Percentiles rank a stretch among this genome's conserved stretches.
phyloP scores from a whole-genome alignment of 2,329 filamentous ascomycete species.

The Neospermospora avenae region DNA sequence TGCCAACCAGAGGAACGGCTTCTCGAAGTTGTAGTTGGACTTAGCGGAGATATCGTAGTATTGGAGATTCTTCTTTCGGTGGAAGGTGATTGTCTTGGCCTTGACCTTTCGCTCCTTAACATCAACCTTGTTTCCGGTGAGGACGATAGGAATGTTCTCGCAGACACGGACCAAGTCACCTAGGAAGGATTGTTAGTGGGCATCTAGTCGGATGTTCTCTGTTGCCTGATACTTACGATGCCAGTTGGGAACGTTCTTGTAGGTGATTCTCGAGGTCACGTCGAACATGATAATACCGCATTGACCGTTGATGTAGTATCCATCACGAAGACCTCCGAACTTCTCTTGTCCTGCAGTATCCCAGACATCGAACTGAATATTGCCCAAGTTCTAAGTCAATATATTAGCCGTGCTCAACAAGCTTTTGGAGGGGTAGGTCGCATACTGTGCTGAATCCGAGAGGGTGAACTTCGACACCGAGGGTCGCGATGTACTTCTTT shows the following conservation, averaged over 20 bases:
- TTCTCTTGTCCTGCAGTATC: conserved; percentile 99
- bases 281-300: conserved; percentile 99
- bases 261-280: conserved; percentile 98
- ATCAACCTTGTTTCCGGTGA: conserved; percentile 99
- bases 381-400: conserved; percentile 73
- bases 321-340: conserved; percentile 98
- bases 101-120: conserved; percentile 99
- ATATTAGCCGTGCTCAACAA: background rate
- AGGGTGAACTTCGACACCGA: conserved; percentile 99
- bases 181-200: conserved; percentile 39
- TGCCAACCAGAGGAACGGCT: conserved; percentile 99
- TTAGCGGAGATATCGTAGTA: conserved; percentile 99
- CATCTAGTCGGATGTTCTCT: background rate
- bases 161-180: conserved; percentile 98
- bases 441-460: conserved; percentile 96
- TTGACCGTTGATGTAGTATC: conserved; percentile 99
- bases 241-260: conserved; percentile 99
- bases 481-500: conserved; percentile 99
- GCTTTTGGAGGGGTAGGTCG: conserved; percentile 30
- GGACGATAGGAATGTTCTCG: conserved; percentile 98
- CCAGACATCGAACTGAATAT: conserved; percentile 99
- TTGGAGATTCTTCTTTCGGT: conserved; percentile 99
- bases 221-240: conserved; percentile 69
- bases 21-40: conserved; percentile 99
- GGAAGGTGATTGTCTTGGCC: conserved; percentile 99